Percentiles rank a stretch among this genome's conserved stretches.
These are phyloP conservation scores for Cordyceps pruinosa DNA, from an alignment of 2,329 filamentous ascomycete genomes.

Conservation along the genomic window DNA sequence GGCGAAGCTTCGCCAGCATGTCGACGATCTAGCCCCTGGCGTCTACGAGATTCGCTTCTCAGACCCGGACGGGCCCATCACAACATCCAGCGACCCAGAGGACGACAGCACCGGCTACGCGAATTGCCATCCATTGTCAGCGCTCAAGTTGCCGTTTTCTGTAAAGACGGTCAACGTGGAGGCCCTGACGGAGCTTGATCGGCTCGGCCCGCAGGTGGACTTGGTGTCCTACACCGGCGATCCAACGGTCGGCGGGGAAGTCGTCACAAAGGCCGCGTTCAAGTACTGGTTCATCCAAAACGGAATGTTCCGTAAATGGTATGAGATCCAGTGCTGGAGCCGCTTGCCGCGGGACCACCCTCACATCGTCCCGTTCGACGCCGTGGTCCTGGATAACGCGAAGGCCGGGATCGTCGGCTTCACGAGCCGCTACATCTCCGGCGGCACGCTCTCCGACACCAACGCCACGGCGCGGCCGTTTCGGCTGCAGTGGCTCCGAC, in stretches of 20 bases:
- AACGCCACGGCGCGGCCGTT: conserved; percentile 22
- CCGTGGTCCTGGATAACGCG: conserved; percentile 26
- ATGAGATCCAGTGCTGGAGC: conserved; percentile 28
- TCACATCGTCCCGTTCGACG: conserved; percentile 29
- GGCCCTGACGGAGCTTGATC: conserved; percentile 23
- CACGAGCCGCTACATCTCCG: conserved; percentile 26
- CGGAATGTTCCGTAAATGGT: conserved; percentile 21
- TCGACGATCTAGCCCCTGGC: conserved; percentile 7
- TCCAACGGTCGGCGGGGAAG: conserved; percentile 10
- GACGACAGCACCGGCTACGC: conserved; percentile 22
- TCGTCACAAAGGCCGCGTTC: conserved; percentile 19
- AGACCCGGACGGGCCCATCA: conserved; percentile 13
- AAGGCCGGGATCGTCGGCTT: conserved; percentile 30
- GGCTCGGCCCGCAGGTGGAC: conserved; percentile 23
- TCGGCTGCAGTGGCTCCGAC: conserved; percentile 29
- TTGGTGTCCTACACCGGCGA: conserved; percentile 20
- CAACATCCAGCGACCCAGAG: conserved; percentile 18
- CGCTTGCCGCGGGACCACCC: conserved; percentile 25
- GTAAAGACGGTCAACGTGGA: conserved; percentile 18
- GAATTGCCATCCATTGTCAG: conserved; percentile 15
- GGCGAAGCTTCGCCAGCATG: conserved; percentile 1
- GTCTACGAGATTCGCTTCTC: conserved; percentile 8
- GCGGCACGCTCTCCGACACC: conserved; percentile 25
- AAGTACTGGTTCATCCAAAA: conserved; percentile 28
- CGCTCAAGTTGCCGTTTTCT: conserved; percentile 15